phyloP scores from a whole-genome alignment of 371 early-diverging fungal genomes.

The Dentiscutata heterogama region DNA sequence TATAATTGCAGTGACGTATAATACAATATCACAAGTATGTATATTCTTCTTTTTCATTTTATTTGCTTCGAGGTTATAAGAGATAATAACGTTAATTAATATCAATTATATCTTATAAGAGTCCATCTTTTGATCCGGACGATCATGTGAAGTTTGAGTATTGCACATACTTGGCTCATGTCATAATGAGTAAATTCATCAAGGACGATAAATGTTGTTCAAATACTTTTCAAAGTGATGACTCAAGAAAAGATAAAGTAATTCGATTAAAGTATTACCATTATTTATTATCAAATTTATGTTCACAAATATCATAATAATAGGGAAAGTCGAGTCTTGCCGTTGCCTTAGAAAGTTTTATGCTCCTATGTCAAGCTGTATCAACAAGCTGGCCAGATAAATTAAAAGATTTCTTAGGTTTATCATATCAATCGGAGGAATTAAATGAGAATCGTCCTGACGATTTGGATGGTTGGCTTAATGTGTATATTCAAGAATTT shows the following conservation, averaged over 20 bases:
- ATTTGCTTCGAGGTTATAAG: neutral
- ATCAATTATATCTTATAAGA: neutral
- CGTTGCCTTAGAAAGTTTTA: constrained; percentile 45
- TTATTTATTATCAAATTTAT: neutral
- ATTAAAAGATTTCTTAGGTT: constrained; percentile 33
- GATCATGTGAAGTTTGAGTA: constrained; percentile 28
- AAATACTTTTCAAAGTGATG: constrained; percentile 12
- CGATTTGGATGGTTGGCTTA: constrained; percentile 41
- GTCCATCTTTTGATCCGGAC: constrained; percentile 20
- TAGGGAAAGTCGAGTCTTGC: constrained; percentile 39
- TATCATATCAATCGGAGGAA: constrained; percentile 26
- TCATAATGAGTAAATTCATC: constrained; percentile 49
- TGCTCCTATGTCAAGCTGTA: constrained; percentile 35
- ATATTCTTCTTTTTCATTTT: no score
- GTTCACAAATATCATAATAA: neutral
- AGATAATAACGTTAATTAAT: neutral
- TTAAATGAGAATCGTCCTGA: constrained; percentile 16
- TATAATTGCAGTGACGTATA: constrained; percentile 51
- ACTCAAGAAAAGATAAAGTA: constrained; percentile 34
- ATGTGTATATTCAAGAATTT: constrained; percentile 37
- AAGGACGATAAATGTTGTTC: constrained; percentile 23
- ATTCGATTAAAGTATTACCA: neutral
- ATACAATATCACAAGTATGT: constrained; percentile 49
- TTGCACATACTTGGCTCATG: constrained; percentile 42
- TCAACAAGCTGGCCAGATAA: constrained; percentile 43